Evolutionary conservation across 2,329 filamentous ascomycete genomes (phyloP).

Genomic region (Aspergillus aculeatus): DNA sequence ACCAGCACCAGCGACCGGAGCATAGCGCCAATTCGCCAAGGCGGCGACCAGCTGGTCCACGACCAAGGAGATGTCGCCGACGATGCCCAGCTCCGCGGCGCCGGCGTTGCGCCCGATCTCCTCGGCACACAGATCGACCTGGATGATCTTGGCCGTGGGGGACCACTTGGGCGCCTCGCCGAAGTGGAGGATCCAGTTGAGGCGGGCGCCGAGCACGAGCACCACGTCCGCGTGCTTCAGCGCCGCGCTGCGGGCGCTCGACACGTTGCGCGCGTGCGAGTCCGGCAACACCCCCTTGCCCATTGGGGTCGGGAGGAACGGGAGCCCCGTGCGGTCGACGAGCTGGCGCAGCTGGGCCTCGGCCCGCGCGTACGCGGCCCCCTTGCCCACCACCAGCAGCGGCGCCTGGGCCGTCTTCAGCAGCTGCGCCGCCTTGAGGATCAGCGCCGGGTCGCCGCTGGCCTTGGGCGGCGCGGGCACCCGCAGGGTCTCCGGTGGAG

Average conservation of each 20-base stretch:
- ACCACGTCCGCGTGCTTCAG: conserved; percentile 56
- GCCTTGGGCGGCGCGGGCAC: conserved; percentile 44
- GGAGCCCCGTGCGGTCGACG: conserved; percentile 50
- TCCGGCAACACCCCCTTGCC: conserved; percentile 59
- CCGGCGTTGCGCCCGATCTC: conserved; percentile 55
- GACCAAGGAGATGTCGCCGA: conserved; percentile 54
- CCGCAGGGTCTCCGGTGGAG: conserved; percentile 29
- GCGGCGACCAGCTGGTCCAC: conserved; percentile 46
- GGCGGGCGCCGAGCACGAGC: conserved; percentile 53
- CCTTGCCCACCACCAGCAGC: conserved; percentile 56
- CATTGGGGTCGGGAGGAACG: conserved; percentile 60
- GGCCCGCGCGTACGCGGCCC: conserved; percentile 54
- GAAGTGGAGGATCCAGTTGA: conserved; percentile 61
- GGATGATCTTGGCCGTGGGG: conserved; percentile 51
- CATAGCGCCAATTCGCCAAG: conserved; percentile 48
- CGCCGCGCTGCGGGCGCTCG: conserved; percentile 55
- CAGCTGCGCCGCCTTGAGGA: conserved; percentile 45
- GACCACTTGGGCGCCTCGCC: conserved; percentile 57
- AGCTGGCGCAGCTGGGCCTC: conserved; percentile 48
- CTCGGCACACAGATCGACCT: conserved; percentile 55
- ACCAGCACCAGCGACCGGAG: conserved; percentile 17
- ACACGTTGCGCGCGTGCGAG: conserved; percentile 53
- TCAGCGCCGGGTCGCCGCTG: conserved; percentile 46
- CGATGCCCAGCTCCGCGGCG: conserved; percentile 49
- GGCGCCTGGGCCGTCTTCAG: conserved; percentile 51